Percentiles rank a stretch among this genome's conserved stretches.
Evolutionary conservation across 495 filamentous ascomycete genomes (phyloP).

Genomic region (Lentithecium fluviatile): DNA sequence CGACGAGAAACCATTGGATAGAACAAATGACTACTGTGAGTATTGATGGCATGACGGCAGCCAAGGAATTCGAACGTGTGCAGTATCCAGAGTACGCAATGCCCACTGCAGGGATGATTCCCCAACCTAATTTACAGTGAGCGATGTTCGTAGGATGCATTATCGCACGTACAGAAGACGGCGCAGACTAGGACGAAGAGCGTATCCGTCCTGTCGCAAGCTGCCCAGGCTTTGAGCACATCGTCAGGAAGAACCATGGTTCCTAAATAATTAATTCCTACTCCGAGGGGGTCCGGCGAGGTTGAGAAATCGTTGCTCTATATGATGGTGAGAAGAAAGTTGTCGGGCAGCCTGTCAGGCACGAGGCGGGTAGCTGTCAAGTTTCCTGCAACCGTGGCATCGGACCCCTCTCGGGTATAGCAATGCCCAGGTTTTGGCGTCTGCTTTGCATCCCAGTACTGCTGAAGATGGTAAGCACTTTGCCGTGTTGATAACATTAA

Average conservation of each 20-base stretch:
- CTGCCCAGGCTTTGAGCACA: slow-evolving; percentile 33
- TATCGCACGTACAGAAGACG: slow-evolving; percentile 42
- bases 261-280: not conserved
- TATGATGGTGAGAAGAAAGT: not conserved
- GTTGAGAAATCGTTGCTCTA: no score
- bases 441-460: slow-evolving; percentile 8
- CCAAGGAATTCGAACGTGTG: slow-evolving; percentile 48
- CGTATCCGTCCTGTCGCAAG: slow-evolving; percentile 34
- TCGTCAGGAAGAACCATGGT: slow-evolving; percentile 23
- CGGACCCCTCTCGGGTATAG: not conserved
- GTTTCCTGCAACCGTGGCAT: not conserved
- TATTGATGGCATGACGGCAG: slow-evolving; percentile 50
- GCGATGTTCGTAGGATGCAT: not conserved
- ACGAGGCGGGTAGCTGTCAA: not conserved
- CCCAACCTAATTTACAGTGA: slow-evolving; percentile 37
- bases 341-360: not conserved
- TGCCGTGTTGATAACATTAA: not conserved
- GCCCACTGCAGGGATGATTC: slow-evolving; percentile 48
- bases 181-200: slow-evolving; percentile 50
- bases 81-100: slow-evolving; percentile 52
- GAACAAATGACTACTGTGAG: slow-evolving; percentile 47
- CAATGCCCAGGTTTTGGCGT: slow-evolving; percentile 9
- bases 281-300: no score
- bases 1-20: slow-evolving; percentile 51
- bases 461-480: not conserved